These are phyloP conservation scores for Fusarium veterinarium DNA, from an alignment of 2,329 filamentous ascomycete genomes.

Conservation along the genomic window DNA sequence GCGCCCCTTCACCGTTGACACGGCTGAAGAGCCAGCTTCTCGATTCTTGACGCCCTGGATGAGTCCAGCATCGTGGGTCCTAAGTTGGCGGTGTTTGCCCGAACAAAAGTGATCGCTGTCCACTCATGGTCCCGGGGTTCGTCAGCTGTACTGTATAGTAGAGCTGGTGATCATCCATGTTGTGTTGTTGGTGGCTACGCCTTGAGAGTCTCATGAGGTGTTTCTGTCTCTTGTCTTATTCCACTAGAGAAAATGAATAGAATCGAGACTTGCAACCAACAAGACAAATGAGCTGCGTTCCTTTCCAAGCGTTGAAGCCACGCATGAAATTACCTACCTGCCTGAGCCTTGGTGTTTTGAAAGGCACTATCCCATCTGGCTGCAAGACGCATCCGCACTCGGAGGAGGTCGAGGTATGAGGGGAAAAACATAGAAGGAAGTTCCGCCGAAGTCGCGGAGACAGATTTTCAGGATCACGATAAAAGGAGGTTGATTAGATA, in stretches of 20 bases:
- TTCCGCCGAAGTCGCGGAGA: constrained; percentile 30
- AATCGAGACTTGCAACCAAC: neutral
- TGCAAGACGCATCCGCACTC: constrained; percentile 29
- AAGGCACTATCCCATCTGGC: constrained; percentile 12
- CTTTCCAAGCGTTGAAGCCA: neutral
- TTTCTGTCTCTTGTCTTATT: neutral
- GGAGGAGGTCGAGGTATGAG: constrained; percentile 26
- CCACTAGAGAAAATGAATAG: neutral
- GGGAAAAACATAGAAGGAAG: constrained; percentile 25
- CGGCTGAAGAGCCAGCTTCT: constrained; percentile 28
- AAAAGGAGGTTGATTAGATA: neutral
- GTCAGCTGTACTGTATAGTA: constrained; percentile 29
- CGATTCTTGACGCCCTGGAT: constrained; percentile 30
- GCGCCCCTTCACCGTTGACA: constrained; percentile 22
- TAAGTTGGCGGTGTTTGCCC: constrained; percentile 35
- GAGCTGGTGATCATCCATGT: neutral
- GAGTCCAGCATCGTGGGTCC: constrained; percentile 32
- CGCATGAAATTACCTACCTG: neutral
- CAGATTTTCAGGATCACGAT: constrained; percentile 5
- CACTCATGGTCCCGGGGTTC: constrained; percentile 42
- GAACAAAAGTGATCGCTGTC: constrained; percentile 27
- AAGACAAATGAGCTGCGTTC: neutral
- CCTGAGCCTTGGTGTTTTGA: neutral
- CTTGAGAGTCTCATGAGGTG: neutral
- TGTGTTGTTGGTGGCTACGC: neutral